phyloP scores from a whole-genome alignment of 768 basidiomycete genomes.

The Trametopsis cervina region DNA sequence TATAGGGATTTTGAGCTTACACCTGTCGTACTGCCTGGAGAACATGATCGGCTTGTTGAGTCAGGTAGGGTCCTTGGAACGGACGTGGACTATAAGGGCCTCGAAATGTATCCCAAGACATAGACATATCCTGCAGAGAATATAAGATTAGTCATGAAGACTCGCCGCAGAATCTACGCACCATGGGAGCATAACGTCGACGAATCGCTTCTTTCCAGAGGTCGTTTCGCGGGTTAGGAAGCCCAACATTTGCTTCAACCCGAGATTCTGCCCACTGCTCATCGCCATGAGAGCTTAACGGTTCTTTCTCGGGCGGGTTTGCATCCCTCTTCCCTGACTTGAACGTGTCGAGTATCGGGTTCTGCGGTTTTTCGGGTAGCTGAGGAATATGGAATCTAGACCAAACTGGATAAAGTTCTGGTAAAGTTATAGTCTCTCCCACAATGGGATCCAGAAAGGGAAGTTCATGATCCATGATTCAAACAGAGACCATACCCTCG shows the following conservation, averaged over 20 bases:
- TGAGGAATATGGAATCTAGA: conserved; percentile 52
- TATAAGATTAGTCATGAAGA: background rate
- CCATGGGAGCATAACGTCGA: background rate
- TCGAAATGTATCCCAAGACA: conserved; percentile 57
- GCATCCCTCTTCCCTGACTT: conserved; percentile 16
- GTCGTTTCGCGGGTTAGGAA: no score
- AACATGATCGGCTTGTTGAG: conserved; percentile 51
- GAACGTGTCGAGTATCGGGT: conserved; percentile 65
- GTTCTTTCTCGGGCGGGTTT: background rate
- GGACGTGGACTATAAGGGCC: background rate
- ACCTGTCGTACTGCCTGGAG: conserved; percentile 53
- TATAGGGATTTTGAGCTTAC: conserved; percentile 34
- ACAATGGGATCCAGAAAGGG: background rate
- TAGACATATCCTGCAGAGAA: conserved; percentile 8
- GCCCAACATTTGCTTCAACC: no score
- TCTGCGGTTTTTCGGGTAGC: conserved; percentile 68
- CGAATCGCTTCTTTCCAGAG: conserved; percentile 3
- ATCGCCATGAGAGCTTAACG: no score
- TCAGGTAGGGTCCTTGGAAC: conserved; percentile 50
- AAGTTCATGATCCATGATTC: background rate
- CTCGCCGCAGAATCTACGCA: no score
- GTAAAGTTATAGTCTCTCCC: background rate
- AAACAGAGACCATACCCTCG: no score
- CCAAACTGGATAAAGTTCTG: conserved; percentile 12
- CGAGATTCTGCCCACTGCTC: no score